Conservation (phyloP, 2,329 filamentous ascomycete species). For the Penicillium occitanis region DNA sequence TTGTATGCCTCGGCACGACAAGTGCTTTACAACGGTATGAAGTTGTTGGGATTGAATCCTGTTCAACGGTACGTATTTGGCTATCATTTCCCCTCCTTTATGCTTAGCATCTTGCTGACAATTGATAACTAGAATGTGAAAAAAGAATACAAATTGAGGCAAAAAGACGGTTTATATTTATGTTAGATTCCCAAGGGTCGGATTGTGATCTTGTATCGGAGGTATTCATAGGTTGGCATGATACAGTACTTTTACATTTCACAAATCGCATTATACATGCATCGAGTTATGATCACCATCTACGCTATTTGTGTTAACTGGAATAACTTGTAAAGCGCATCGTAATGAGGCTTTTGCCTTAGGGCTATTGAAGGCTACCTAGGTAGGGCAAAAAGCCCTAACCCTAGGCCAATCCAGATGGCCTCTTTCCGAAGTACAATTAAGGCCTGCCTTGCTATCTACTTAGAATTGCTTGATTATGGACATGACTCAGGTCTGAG, state of each 20-base stretch:
- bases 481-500: not conserved
- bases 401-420: not conserved
- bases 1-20: conserved; percentile 63
- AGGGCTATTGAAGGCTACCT: not conserved
- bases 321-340: not conserved
- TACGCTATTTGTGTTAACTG: not conserved
- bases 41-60: conserved; percentile 63
- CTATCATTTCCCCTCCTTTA: not conserved
- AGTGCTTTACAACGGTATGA: conserved; percentile 66
- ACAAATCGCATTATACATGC: not conserved
- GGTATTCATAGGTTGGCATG: conserved; percentile 1
- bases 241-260: not conserved
- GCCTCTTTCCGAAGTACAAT: not conserved
- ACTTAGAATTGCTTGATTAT: not conserved
- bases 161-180: not conserved
- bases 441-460: not conserved
- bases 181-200: conserved; percentile 13
- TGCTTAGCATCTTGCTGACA: not conserved
- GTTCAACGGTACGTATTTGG: conserved; percentile 52
- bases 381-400: not conserved
- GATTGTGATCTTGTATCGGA: conserved; percentile 30
- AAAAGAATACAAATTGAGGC: not conserved
- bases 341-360: not conserved
- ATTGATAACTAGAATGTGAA: conserved; percentile 6
- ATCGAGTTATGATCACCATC: not conserved